Base-by-base conservation (phyloP, 257 asterid species). In the Scutellaria minor region DNA sequence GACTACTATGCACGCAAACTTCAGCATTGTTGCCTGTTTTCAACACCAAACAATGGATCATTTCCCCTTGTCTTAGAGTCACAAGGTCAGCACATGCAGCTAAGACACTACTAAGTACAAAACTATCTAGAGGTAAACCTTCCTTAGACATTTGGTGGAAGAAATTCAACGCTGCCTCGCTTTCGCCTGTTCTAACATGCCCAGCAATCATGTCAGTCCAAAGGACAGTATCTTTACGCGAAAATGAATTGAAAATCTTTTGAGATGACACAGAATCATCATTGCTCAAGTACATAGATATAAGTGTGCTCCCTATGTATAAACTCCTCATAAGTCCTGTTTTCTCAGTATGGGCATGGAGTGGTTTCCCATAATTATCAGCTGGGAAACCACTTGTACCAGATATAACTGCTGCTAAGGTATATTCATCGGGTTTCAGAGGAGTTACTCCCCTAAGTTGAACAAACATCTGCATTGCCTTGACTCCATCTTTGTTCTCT, bases 151-250 rank as follows among this genome's bases (percentile, higher is more conserved):
- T 85, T 9, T 60, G 84, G 35, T 40, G 68, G 83, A 93, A 87
- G 45, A 80, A 77, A 18, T 59, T 77, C 59, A 93, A 39, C 7
- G 98, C 90, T 37, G 22, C 79, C 78, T 85, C 94, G 4, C 93
- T 82, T 67, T 91, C 85, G 51, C 94, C 96, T 7, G 74, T 63
- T 74, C 86, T 83, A 78, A 86, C 89, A 70, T 83, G 82, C 80
- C 97, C 91, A n/a, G 88, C 81, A 60, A 93, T 87, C 97, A 93
- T 87, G 72, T 86, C 92, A 4, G 97, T 90, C 98, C 98, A 93
- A 52, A 93, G 86, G 81, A 93, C 88, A 3, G 69, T 78, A 81
- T 93, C 98, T 80, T 86, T 93, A n/a, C 59, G 66, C 3, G 18
- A 15, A 75, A 80, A 71, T 35, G 83, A 80, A 41, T 13, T 14